A percentile compares a stretch with the other conserved stretches of the same genome.
phyloP scores from a whole-genome alignment of 441 rosid genomes.

The Hypseocharis bilobata region DNA sequence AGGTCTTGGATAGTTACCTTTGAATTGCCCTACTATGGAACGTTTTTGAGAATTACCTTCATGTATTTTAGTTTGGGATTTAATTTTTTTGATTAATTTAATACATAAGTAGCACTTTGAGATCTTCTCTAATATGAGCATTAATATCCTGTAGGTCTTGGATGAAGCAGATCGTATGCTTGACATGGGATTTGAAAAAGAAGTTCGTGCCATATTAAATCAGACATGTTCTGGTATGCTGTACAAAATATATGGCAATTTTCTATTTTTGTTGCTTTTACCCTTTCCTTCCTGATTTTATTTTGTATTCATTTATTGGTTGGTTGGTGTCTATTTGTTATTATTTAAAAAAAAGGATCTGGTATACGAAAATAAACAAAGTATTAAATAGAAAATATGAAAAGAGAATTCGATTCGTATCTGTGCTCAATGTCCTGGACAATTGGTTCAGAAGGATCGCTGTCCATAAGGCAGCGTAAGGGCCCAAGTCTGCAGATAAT shows the following conservation, averaged over 20 bases:
- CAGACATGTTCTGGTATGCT: constrained; percentile 57
- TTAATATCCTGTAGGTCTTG: constrained; percentile 48
- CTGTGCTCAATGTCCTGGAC: neutral
- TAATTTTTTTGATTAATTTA: neutral
- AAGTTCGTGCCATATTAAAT: constrained; percentile 71
- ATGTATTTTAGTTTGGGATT: neutral
- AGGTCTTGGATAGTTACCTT: constrained; percentile 55
- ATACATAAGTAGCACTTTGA: neutral
- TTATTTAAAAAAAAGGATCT: neutral
- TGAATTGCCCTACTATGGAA: neutral
- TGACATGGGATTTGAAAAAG: constrained; percentile 90
- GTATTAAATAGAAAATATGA: neutral
- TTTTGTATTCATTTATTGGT: neutral
- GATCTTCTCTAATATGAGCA: neutral
- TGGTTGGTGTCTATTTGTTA: neutral
- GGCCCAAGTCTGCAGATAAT: too few species aligned
- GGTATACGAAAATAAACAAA: neutral
- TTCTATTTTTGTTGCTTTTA: neutral
- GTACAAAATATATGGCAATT: neutral
- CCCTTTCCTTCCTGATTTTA: too few species aligned
- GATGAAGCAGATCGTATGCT: constrained; percentile 98
- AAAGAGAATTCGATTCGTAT: neutral
- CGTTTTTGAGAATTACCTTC: neutral
- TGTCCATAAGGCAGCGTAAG: too few species aligned
- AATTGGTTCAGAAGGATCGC: too few species aligned